These are phyloP conservation scores for Rhododendron vialii DNA, from an alignment of 148 eudicot species.

Conservation along the genomic window DNA sequence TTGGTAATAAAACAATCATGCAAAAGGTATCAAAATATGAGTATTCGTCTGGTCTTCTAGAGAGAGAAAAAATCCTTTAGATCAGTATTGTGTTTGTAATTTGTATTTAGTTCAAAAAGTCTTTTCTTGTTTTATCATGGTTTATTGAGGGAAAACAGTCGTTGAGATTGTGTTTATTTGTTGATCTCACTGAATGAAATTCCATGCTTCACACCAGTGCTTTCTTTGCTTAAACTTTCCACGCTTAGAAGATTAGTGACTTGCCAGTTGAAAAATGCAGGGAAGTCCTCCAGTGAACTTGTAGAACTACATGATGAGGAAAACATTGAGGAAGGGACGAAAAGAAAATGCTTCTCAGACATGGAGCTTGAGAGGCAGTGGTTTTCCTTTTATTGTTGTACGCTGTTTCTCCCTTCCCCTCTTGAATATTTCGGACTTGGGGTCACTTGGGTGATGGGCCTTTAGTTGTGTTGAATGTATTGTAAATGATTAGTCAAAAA, in stretches of 20 bases:
- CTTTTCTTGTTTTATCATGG: not conserved
- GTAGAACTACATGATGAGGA: constrained; percentile 14
- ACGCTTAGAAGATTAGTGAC: not conserved
- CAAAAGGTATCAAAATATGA: not conserved
- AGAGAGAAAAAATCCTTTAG: not conserved
- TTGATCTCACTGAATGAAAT: not conserved
- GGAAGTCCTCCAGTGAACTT: constrained; percentile 72
- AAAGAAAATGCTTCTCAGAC: not conserved
- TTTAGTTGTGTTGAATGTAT: not conserved
- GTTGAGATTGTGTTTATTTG: not conserved
- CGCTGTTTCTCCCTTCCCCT: not conserved
- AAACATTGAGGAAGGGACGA: not conserved
- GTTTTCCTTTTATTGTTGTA: constrained; percentile 5
- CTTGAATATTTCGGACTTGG: not conserved
- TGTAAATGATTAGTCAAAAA: constrained; percentile 18
- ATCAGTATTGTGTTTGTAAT: not conserved
- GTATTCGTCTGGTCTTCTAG: not conserved
- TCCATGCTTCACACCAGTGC: not conserved
- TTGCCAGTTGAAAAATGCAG: constrained; percentile 27
- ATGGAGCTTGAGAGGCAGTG: not conserved
- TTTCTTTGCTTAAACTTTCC: not conserved
- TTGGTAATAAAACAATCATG: not conserved
- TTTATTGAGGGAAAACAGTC: not conserved
- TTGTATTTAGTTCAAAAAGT: not conserved
- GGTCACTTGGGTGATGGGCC: constrained; percentile 4